phyloP scores from a whole-genome alignment of 768 basidiomycete species.

The Leccinellum rugosiceps region DNA sequence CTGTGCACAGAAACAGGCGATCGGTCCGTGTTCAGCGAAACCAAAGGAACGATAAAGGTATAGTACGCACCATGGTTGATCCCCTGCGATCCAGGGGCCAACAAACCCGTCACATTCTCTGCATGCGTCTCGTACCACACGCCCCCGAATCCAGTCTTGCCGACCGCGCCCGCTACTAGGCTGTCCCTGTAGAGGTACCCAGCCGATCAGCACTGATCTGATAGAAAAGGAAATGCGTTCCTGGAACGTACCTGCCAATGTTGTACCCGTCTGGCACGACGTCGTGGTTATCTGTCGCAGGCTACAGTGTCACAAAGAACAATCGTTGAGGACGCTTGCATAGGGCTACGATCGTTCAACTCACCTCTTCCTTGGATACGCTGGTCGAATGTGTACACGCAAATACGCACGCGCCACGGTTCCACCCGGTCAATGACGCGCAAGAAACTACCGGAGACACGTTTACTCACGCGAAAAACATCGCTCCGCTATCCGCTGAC shows the following conservation, averaged over 20 bases:
- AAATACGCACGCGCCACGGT: neutral
- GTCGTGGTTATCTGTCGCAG: constrained; percentile 36
- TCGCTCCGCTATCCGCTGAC: constrained; percentile 42
- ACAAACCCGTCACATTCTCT: constrained; percentile 49
- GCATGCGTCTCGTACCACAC: constrained; percentile 47
- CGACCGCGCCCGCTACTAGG: constrained; percentile 39
- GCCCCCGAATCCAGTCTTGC: constrained; percentile 38
- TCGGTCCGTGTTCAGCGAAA: neutral
- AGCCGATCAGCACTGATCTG: neutral
- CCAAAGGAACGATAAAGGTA: neutral
- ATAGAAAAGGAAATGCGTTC: neutral
- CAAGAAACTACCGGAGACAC: neutral
- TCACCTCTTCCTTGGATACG: constrained; percentile 47
- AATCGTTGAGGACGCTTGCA: neutral
- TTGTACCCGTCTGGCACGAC: constrained; percentile 50
- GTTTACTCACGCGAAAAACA: constrained; percentile 56
- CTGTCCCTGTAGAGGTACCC: constrained; percentile 28
- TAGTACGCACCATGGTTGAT: constrained; percentile 47
- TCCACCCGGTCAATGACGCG: neutral
- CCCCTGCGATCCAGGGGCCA: constrained; percentile 48
- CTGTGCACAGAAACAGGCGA: constrained; percentile 24
- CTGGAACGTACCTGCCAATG: constrained; percentile 38
- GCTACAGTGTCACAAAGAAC: constrained; percentile 10
- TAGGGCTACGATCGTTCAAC: neutral
- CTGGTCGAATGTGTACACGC: constrained; percentile 21